Evolutionary conservation across 108 stramenopile genomes (phyloP).

Genomic region (Cyclostephanos tholiformis): DNA sequence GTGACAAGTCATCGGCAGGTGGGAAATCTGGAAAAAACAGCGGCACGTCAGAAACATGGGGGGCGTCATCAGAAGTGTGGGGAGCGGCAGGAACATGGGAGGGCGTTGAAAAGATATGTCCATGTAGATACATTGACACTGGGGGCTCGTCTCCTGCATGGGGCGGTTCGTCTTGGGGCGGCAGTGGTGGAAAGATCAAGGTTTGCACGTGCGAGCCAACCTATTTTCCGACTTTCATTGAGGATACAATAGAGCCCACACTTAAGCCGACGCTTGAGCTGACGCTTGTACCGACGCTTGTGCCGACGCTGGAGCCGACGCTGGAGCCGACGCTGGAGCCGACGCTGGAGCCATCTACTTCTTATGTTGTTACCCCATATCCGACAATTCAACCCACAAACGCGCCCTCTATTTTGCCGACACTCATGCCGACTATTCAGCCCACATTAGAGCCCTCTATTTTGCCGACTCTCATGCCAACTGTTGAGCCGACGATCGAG

Average conservation of each 20-base stretch:
- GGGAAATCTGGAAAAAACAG: neutral
- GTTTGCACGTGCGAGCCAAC: conserved; percentile 17
- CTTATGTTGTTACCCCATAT: no score
- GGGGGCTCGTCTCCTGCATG: neutral
- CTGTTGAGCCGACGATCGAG: neutral
- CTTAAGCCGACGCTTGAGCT: neutral
- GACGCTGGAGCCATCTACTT: neutral
- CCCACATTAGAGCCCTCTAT: neutral
- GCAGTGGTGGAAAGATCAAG: neutral
- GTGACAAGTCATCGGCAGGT: neutral
- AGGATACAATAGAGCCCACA: neutral
- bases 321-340: neutral
- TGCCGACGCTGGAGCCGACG: neutral
- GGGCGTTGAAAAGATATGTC: neutral
- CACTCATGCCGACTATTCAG: neutral
- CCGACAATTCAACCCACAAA: neutral
- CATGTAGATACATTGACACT: neutral
- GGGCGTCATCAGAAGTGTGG: neutral
- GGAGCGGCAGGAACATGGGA: neutral
- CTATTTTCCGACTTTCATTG: neutral
- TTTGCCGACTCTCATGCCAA: neutral
- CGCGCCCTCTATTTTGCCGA: neutral
- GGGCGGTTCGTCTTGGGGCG: conserved; percentile 6
- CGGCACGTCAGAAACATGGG: neutral
- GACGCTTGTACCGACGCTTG: neutral